phyloP scores from a whole-genome alignment of 805 yeast genomes.

The Huiozyma sinensis region DNA sequence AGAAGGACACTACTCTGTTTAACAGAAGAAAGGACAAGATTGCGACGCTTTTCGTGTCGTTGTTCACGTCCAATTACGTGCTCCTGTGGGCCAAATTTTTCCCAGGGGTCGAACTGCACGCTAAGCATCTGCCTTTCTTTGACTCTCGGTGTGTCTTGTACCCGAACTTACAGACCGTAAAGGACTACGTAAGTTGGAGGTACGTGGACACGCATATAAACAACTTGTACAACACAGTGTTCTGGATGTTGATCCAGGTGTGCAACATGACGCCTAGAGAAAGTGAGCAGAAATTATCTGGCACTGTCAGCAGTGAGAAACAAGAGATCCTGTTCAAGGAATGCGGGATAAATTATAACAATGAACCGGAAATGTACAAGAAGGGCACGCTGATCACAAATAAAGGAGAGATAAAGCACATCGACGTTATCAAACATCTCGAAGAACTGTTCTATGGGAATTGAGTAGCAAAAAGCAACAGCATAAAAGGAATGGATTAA shows the following conservation, averaged over 20 bases:
- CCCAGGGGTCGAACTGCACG: conserved; percentile 37
- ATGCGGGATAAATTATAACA: conserved; percentile 81
- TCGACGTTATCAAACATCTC: conserved; percentile 31
- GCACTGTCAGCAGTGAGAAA: conserved; percentile 75
- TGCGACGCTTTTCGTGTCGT: conserved; percentile 69
- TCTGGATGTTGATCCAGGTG: conserved; percentile 71
- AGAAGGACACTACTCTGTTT: conserved; percentile 53
- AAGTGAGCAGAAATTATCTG: conserved; percentile 67
- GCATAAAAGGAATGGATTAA: not conserved
- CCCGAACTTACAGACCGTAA: conserved; percentile 48
- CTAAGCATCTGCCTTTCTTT: conserved; percentile 65
- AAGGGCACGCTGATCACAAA: conserved; percentile 59
- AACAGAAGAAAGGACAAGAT: conserved; percentile 77
- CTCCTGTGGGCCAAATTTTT: conserved; percentile 55
- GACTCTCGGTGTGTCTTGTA: conserved; percentile 86
- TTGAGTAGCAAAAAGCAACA: too few relatives aligned
- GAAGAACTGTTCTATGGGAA: conserved; percentile 28
- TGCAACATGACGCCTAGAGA: conserved; percentile 67
- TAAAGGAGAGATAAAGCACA: conserved; percentile 38
- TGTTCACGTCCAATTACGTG: conserved; percentile 69
- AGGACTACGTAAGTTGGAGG: conserved; percentile 89
- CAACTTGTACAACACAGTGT: conserved; percentile 83
- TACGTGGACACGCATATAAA: conserved; percentile 96
- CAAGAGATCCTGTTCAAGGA: conserved; percentile 73
- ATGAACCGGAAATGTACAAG: conserved; percentile 77